Evolutionary conservation across 2,329 filamentous ascomycete genomes (phyloP).

Genomic region (Aspergillus sp.): DNA sequence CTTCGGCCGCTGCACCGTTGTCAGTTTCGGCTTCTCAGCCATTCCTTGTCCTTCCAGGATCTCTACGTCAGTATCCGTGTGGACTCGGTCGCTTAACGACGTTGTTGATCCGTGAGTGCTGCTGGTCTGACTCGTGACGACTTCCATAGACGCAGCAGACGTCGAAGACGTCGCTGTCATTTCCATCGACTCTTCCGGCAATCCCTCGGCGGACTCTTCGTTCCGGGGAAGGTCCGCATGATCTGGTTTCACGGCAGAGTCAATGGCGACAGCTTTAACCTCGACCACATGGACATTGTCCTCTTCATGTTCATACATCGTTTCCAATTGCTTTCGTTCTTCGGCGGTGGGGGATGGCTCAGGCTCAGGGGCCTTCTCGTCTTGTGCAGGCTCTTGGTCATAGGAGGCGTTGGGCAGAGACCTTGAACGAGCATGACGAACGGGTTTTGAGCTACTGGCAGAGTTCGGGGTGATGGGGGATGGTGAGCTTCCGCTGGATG

Average conservation of each 20-base stretch:
- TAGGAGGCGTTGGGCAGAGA: conserved; percentile 47
- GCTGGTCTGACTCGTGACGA: conserved; percentile 17
- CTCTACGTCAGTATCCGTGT: conserved; percentile 20
- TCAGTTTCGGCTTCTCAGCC: conserved; percentile 27
- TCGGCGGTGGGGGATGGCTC: conserved; percentile 26
- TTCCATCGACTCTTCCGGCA: conserved; percentile 9
- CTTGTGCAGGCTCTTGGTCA: conserved; percentile 14
- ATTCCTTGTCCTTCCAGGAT: conserved; percentile 32
- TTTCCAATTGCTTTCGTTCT: conserved; percentile 30
- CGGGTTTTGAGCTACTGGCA: conserved; percentile 18
- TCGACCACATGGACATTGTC: conserved; percentile 24
- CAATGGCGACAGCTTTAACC: background rate
- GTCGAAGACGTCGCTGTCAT: conserved; percentile 16
- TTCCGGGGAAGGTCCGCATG: background rate
- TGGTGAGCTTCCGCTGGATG: conserved; percentile 24
- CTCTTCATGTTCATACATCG: conserved; percentile 35
- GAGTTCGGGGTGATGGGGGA: conserved; percentile 18
- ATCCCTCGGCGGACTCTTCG: background rate
- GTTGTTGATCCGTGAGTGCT: conserved; percentile 19
- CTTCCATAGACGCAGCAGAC: conserved; percentile 17
- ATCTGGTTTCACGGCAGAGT: background rate
- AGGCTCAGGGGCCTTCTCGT: conserved; percentile 12
- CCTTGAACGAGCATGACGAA: conserved; percentile 43
- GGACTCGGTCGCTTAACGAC: conserved; percentile 17
- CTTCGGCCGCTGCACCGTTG: conserved; percentile 28